A percentile compares a stretch with the other conserved stretches of the same genome.
Evolutionary conservation across 345 rosid genomes (phyloP).

Genomic region (Microthlaspi erraticum): DNA sequence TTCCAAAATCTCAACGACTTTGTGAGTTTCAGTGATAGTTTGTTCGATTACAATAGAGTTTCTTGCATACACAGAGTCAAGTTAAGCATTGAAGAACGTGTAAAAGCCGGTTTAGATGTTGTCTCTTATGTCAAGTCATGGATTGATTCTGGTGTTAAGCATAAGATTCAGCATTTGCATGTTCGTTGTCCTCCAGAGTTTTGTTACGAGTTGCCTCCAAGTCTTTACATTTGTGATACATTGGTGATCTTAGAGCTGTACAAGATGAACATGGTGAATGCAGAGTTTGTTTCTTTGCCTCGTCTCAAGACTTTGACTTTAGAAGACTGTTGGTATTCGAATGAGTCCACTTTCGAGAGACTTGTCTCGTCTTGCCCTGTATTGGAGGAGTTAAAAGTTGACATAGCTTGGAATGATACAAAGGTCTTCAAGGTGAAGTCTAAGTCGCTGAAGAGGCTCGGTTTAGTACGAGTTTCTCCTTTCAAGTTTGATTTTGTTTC

Average conservation of each 20-base stretch:
- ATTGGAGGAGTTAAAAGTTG: not conserved
- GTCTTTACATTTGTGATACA: not conserved
- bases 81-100: not conserved
- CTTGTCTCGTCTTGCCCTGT: conserved; percentile 12
- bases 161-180: conserved; percentile 3
- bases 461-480: not conserved
- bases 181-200: not conserved
- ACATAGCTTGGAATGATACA: not conserved
- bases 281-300: conserved; percentile 26
- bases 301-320: conserved; percentile 9
- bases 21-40: not conserved
- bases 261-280: not conserved
- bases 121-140: not conserved
- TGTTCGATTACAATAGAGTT: not conserved
- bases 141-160: conserved; percentile 1
- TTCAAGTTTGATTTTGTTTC: not conserved
- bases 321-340: not conserved
- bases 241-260: not conserved
- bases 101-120: not conserved
- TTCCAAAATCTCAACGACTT: not conserved
- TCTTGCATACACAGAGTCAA: not conserved
- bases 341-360: conserved; percentile 14
- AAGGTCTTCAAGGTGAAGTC: not conserved
- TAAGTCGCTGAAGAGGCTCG: conserved; percentile 1
- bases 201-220: not conserved